Evolutionary conservation across 2,329 filamentous ascomycete genomes (phyloP).

Genomic region (Sclerotinia minor): DNA sequence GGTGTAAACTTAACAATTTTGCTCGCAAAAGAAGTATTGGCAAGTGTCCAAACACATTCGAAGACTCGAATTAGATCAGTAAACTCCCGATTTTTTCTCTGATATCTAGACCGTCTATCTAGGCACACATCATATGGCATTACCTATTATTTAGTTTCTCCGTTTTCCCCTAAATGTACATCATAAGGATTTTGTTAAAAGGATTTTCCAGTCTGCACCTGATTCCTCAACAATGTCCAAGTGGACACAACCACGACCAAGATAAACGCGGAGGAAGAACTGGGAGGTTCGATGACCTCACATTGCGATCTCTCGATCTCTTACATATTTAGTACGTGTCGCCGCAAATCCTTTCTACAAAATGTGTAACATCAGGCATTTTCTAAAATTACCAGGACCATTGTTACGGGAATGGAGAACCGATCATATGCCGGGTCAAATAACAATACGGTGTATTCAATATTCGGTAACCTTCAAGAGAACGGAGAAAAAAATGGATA

Average conservation of each 20-base stretch:
- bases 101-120: not conserved
- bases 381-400: constrained; percentile 11
- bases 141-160: not conserved
- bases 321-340: not conserved
- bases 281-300: not conserved
- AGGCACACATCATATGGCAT: constrained; percentile 7
- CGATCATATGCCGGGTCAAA: not conserved
- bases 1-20: not conserved
- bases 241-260: not conserved
- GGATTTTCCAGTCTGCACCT: not conserved
- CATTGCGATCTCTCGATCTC: constrained; percentile 10
- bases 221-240: not conserved
- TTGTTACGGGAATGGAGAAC: not conserved
- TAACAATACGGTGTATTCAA: too few relatives aligned
- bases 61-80: not conserved
- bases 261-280: not conserved
- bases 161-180: not conserved
- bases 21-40: not conserved
- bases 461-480: not conserved
- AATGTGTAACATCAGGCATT: not conserved
- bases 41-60: not conserved
- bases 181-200: not conserved
- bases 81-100: not conserved
- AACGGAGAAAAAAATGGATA: not conserved
- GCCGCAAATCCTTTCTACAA: constrained; percentile 12